Conservation (phyloP, 495 filamentous ascomycete genomes). For the Penicillium steckii region DNA sequence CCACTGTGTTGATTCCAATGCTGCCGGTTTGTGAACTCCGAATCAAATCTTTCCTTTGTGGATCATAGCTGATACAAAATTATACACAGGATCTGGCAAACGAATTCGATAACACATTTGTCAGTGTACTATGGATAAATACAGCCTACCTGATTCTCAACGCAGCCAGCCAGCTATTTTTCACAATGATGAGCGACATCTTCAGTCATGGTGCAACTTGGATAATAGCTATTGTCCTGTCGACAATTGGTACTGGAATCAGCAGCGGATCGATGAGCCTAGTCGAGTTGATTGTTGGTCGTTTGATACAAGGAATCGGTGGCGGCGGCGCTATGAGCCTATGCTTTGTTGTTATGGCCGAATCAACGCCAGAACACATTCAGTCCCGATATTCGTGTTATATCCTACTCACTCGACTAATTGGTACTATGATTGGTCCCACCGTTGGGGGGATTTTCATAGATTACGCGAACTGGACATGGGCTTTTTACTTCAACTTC, state of each 20-base stretch:
- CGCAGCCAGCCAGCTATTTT: conserved; percentile 37
- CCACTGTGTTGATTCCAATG: conserved; percentile 33
- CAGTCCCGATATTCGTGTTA: conserved; percentile 42
- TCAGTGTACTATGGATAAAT: conserved; percentile 39
- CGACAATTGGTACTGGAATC: conserved; percentile 59
- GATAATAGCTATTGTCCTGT: conserved; percentile 49
- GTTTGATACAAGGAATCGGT: conserved; percentile 69
- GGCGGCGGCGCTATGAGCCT: conserved; percentile 66
- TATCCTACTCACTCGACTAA: conserved; percentile 31
- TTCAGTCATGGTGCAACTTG: conserved; percentile 46
- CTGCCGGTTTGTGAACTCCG: conserved; percentile 16
- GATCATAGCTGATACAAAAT: conserved; percentile 5
- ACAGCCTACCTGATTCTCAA: conserved; percentile 40
- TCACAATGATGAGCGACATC: conserved; percentile 40
- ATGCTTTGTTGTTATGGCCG: conserved; percentile 65
- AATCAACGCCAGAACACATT: conserved; percentile 50
- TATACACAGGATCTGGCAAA: conserved; percentile 26
- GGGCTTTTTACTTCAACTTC: conserved; percentile 46
- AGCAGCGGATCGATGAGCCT: conserved; percentile 60
- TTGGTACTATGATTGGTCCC: conserved; percentile 38
- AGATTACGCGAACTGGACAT: conserved; percentile 35
- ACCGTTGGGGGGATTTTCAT: conserved; percentile 39
- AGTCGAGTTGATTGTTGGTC: conserved; percentile 59
- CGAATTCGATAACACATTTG: conserved; percentile 25
- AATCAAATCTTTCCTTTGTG: neutral